Conservation (phyloP, 2,329 filamentous ascomycete genomes). For the Xylaria sp. region DNA sequence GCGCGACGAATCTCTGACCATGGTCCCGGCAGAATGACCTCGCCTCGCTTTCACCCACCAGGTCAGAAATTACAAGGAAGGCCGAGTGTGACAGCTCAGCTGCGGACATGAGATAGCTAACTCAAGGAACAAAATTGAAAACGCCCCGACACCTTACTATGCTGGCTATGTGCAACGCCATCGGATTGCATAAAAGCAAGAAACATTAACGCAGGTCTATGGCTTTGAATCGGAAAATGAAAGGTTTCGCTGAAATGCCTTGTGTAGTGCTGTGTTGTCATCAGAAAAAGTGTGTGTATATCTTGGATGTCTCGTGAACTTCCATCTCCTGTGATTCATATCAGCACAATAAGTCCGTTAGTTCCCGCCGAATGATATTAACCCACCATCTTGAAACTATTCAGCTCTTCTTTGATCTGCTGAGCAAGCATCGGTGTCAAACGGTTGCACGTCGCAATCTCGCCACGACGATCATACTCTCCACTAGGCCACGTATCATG, state of each 20-base stretch:
- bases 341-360: slow-evolving; percentile 46
- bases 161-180: slow-evolving; percentile 60
- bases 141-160: slow-evolving; percentile 65
- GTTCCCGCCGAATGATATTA: neutral
- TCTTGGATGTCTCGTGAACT: slow-evolving; percentile 97
- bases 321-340: slow-evolving; percentile 85
- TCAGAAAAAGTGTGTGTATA: slow-evolving; percentile 99
- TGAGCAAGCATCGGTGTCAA: slow-evolving; percentile 96
- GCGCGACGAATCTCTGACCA: slow-evolving; percentile 2
- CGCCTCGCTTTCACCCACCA: slow-evolving; percentile 24
- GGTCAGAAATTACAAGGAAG: slow-evolving; percentile 34
- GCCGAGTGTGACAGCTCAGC: slow-evolving; percentile 27
- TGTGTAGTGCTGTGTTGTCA: slow-evolving; percentile 45
- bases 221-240: slow-evolving; percentile 34
- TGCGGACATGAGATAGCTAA: slow-evolving; percentile 34
- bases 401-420: slow-evolving; percentile 99
- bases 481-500: slow-evolving; percentile 95
- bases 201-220: slow-evolving; percentile 54
- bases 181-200: slow-evolving; percentile 54
- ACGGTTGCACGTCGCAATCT: slow-evolving; percentile 97
- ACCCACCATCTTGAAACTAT: slow-evolving; percentile 98
- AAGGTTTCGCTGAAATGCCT: slow-evolving; percentile 37
- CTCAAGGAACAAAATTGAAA: slow-evolving; percentile 45
- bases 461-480: slow-evolving; percentile 94
- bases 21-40: slow-evolving; percentile 1